These are phyloP conservation scores for Cladosporium sphaerospermum DNA, from an alignment of 2,329 filamentous ascomycete genomes.

Conservation along the genomic window DNA sequence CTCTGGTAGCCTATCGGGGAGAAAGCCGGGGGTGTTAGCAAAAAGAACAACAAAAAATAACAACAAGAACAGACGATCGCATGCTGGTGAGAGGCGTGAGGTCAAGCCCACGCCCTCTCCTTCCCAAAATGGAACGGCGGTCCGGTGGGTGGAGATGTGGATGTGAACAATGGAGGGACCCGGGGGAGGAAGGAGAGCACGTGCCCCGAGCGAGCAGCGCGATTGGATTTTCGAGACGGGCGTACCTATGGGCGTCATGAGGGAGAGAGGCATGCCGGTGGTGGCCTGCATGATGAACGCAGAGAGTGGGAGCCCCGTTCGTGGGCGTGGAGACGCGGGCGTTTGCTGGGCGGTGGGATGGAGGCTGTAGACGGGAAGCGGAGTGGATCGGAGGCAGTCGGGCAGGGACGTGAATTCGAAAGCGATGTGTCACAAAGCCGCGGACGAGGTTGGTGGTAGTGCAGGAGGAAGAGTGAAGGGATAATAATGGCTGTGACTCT, in stretches of 20 bases:
- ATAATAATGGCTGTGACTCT: no score
- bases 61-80: not conserved
- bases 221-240: conserved; percentile 17
- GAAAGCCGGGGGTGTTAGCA: not conserved
- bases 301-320: not conserved
- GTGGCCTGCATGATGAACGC: conserved; percentile 16
- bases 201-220: conserved; percentile 13
- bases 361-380: not conserved
- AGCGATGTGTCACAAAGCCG: no score
- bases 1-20: conserved; percentile 39
- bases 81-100: conserved; percentile 5
- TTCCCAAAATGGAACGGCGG: not conserved
- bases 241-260: conserved; percentile 29
- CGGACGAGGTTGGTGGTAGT: no score
- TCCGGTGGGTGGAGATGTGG: not conserved
- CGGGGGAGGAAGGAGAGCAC: conserved; percentile 15
- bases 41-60: not conserved
- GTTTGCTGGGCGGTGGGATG: not conserved
- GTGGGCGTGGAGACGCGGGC: not conserved
- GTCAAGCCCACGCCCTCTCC: not conserved
- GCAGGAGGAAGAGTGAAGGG: no score
- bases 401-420: not conserved
- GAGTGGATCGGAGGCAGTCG: not conserved
- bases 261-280: conserved; percentile 19
- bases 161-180: not conserved